Evolutionary conservation across 306 rosid genomes (phyloP).

Genomic region (Rosa chinensis): DNA sequence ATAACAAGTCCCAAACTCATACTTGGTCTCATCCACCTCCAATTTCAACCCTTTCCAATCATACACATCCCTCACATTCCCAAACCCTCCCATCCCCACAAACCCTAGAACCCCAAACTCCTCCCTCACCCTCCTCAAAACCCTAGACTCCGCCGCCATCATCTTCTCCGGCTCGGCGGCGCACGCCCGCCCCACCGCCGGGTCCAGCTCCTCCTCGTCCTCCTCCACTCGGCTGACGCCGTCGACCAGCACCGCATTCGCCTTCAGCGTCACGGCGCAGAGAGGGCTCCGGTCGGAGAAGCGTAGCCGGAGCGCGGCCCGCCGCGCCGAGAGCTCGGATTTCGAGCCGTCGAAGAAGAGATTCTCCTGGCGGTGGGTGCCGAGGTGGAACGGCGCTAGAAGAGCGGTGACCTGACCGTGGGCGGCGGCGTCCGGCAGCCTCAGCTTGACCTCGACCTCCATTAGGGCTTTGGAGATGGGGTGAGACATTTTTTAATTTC

Average conservation of each 20-base stretch:
- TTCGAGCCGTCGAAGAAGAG: conserved; percentile 78
- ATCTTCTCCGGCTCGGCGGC: conserved; percentile 61
- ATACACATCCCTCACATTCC: conserved; percentile 75
- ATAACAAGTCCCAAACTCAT: conserved; percentile 63
- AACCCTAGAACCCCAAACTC: conserved; percentile 68
- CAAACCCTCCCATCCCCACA: conserved; percentile 76
- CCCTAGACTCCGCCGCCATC: conserved; percentile 58
- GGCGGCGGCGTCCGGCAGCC: conserved; percentile 57
- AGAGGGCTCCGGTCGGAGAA: conserved; percentile 55
- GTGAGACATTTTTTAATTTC: background rate
- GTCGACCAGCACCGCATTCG: conserved; percentile 60
- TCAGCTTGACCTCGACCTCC: conserved; percentile 72
- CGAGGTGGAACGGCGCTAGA: conserved; percentile 53
- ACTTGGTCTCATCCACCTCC: conserved; percentile 85
- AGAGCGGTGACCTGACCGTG: conserved; percentile 47
- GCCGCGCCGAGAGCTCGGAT: conserved; percentile 55
- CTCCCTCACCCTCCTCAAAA: conserved; percentile 64
- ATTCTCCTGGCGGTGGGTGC: conserved; percentile 72
- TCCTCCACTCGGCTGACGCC: conserved; percentile 95
- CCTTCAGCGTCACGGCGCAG: conserved; percentile 74
- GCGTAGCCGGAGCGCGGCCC: conserved; percentile 72
- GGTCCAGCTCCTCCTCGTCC: conserved; percentile 77
- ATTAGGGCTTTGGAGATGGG: conserved; percentile 18
- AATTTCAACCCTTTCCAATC: conserved; percentile 86
- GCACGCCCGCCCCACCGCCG: conserved; percentile 52